A percentile compares a stretch with the other conserved stretches of the same genome.
These are phyloP conservation scores for Trypanosoma vivax DNA, from an alignment of 208 protist species.

Conservation along the genomic window DNA sequence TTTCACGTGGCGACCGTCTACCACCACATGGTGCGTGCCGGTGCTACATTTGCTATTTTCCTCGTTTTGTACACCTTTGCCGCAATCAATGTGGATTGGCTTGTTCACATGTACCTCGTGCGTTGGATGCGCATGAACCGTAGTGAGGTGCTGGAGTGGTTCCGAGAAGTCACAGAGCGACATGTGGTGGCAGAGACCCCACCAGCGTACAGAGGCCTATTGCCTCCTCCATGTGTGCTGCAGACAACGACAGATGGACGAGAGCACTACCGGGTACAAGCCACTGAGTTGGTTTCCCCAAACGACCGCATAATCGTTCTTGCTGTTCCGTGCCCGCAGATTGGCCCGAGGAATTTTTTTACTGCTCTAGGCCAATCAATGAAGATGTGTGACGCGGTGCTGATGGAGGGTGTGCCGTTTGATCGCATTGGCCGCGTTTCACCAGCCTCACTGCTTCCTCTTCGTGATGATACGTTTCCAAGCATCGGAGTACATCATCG, in stretches of 20 bases:
- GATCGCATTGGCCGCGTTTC: conserved; percentile 60
- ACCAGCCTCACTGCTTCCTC: conserved; percentile 61
- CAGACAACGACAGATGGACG: conserved; percentile 17
- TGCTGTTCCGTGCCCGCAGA: conserved; percentile 62
- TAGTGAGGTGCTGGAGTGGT: conserved; percentile 48
- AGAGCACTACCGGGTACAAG: conserved; percentile 44
- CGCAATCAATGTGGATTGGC: conserved; percentile 45
- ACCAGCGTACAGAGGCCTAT: conserved; percentile 47
- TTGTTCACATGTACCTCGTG: conserved; percentile 56
- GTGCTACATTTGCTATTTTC: conserved; percentile 23
- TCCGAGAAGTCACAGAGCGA: conserved; percentile 41
- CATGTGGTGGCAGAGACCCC: conserved; percentile 70
- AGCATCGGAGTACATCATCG: conserved; percentile 70
- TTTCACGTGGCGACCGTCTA: conserved; percentile 82
- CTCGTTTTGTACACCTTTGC: conserved; percentile 40
- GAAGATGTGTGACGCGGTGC: conserved; percentile 42
- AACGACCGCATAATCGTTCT: conserved; percentile 52
- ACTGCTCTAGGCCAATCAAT: conserved; percentile 41
- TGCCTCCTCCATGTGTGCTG: conserved; percentile 62
- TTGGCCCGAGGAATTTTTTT: conserved; percentile 54
- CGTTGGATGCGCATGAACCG: conserved; percentile 37
- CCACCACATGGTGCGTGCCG: conserved; percentile 61
- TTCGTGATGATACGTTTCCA: conserved; percentile 76
- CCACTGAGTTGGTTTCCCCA: conserved; percentile 51
- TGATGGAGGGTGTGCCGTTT: conserved; percentile 71